Evolutionary conservation across 352 stramenopile genomes (phyloP), one percentile per base, ranked within the genome.

Genomic region (Thalassiosira livingstoniorum): DNA sequence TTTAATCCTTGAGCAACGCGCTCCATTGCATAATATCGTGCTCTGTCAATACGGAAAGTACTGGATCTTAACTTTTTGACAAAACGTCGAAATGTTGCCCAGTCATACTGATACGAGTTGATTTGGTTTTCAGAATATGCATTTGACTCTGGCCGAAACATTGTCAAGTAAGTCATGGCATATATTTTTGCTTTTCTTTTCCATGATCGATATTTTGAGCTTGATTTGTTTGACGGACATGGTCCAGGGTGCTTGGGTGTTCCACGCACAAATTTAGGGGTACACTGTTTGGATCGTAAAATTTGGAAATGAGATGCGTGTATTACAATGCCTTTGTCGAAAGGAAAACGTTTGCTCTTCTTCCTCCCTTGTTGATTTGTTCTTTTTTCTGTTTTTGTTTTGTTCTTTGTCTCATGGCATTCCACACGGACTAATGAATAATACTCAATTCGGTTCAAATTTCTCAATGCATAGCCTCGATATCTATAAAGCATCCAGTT

Each of bases 121-220:
- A 45, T 70, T 53, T 32, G 31, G 39, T 42, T 47, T n/a, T 21
- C 23, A 32, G 3, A 37, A 35, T 54, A 78, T 18, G 63, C n/a
- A n/a, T 78, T 53, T 25, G 70, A 15, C 54, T 78, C 70, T 47
- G 70, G 70, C 25, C 58, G 57, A 42, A 78, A 78, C 61, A 69
- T 34, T 21, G 55, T 65, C 1, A 78, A 58, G 43, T 71, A 78
- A 27, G 37, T 71, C 2, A 27, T 2, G 29, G 57, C 70, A 31
- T 71, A 71, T 32, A 35, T 53, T 2, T 78, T 54, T 53, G 70
- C 70, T 78, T 62, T 63, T 47, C 39, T 29, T 78, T 34, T 58
- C 70, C 70, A 2, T 23, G 31, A 60, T 78, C 42, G 5, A 62
- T 4, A 21, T 27, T n/a, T 25, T 71, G n/a, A n/a, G n/a, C n/a